Conservation (phyloP, 2,329 filamentous ascomycete species). For the Botryotinia calthae region DNA sequence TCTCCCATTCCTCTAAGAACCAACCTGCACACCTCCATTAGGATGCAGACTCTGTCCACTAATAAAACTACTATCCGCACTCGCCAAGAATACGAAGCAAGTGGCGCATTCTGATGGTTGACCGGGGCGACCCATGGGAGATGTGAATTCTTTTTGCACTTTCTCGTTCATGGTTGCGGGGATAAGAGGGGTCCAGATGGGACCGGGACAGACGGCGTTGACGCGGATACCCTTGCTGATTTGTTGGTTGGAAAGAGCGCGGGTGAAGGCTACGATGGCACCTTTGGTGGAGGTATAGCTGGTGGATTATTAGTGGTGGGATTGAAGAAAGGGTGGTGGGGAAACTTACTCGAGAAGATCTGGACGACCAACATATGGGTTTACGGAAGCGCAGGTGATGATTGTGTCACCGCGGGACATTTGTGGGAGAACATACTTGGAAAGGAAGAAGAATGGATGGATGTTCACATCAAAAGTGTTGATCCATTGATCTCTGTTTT, state of each 20-base stretch:
- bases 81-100: constrained; percentile 78
- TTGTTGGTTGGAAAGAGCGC: constrained; percentile 73
- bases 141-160: constrained; percentile 69
- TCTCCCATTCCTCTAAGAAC: constrained; percentile 31
- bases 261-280: constrained; percentile 76
- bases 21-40: constrained; percentile 58
- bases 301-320: background rate
- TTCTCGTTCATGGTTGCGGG: constrained; percentile 68
- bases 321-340: background rate
- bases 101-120: constrained; percentile 82
- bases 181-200: constrained; percentile 76
- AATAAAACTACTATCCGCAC: constrained; percentile 69
- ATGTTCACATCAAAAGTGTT: constrained; percentile 82
- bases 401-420: constrained; percentile 73
- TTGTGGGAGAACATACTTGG: constrained; percentile 73
- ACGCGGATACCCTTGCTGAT: constrained; percentile 70
- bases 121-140: constrained; percentile 72
- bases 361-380: constrained; percentile 76
- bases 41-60: constrained; percentile 69
- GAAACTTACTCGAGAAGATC: constrained; percentile 63
- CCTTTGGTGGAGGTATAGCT: constrained; percentile 75
- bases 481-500: constrained; percentile 68
- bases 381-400: constrained; percentile 84
- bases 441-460: constrained; percentile 75
- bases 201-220: constrained; percentile 74